These are phyloP conservation scores for Verticillium klebahnii DNA, from an alignment of 2,329 filamentous ascomycete species.

Conservation along the genomic window DNA sequence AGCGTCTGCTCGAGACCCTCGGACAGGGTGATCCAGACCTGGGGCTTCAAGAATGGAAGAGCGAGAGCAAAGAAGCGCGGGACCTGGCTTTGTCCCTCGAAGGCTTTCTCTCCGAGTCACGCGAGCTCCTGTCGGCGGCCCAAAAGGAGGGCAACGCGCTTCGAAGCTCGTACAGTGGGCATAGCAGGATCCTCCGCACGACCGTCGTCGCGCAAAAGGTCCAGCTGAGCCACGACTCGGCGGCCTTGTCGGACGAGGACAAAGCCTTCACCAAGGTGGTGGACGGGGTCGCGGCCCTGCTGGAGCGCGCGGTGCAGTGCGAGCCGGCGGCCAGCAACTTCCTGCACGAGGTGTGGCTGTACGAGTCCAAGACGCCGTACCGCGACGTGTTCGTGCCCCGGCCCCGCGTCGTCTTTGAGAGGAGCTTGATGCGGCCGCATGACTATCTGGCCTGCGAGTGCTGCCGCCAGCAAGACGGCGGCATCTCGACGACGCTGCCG, in stretches of 20 bases:
- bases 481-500: slow-evolving; percentile 57
- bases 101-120: slow-evolving; percentile 40
- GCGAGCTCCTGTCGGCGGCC: slow-evolving; percentile 39
- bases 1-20: slow-evolving; percentile 33
- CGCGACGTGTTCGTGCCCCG: slow-evolving; percentile 71
- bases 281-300: slow-evolving; percentile 45
- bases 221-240: slow-evolving; percentile 70
- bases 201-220: slow-evolving; percentile 80
- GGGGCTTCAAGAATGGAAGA: slow-evolving; percentile 24
- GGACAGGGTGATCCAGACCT: slow-evolving; percentile 30
- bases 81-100: slow-evolving; percentile 28
- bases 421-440: slow-evolving; percentile 66
- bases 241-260: slow-evolving; percentile 66
- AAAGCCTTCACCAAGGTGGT: slow-evolving; percentile 64
- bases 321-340: slow-evolving; percentile 43
- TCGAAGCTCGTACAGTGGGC: slow-evolving; percentile 70
- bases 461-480: slow-evolving; percentile 43
- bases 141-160: slow-evolving; percentile 45
- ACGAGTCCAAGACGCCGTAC: slow-evolving; percentile 65
- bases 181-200: slow-evolving; percentile 65
- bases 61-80: slow-evolving; percentile 22
- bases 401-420: slow-evolving; percentile 65
- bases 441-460: slow-evolving; percentile 75
- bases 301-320: slow-evolving; percentile 33
- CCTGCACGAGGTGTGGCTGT: slow-evolving; percentile 70